Evolutionary conservation across 495 filamentous ascomycete genomes (phyloP).

Genomic region (Cercophora samala): DNA sequence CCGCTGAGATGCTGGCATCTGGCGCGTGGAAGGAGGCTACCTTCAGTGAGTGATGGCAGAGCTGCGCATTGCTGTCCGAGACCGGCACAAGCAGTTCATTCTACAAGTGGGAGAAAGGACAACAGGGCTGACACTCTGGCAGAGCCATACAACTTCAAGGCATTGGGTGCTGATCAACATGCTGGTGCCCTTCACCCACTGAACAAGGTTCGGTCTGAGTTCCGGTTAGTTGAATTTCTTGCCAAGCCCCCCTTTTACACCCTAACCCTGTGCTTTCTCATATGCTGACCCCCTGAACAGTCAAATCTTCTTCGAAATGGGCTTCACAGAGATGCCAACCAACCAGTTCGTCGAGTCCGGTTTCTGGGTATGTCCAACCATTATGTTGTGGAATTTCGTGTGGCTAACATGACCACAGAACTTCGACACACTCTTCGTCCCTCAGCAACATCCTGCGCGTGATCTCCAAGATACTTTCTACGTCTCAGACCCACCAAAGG

Average conservation of each 20-base stretch:
- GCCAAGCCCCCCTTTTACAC: not conserved
- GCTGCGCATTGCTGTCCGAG: not conserved
- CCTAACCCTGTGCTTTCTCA: not conserved
- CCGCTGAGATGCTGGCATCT: conserved; percentile 82
- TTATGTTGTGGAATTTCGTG: conserved; percentile 59
- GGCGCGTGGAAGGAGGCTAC: conserved; percentile 78
- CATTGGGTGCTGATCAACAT: conserved; percentile 72
- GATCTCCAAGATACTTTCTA: conserved; percentile 98
- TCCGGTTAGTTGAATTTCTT: conserved; percentile 40
- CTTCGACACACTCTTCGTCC: conserved; percentile 95
- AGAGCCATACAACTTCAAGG: conserved; percentile 94
- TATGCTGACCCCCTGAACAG: conserved; percentile 35
- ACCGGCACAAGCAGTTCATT: not conserved
- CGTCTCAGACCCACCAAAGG: conserved; percentile 78
- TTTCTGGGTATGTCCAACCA: conserved; percentile 59
- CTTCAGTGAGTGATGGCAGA: conserved; percentile 52
- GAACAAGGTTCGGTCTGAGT: conserved; percentile 90
- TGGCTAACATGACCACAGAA: conserved; percentile 47
- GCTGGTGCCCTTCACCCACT: conserved; percentile 90
- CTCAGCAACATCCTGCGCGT: conserved; percentile 94
- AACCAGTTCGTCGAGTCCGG: conserved; percentile 84
- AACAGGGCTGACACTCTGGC: conserved; percentile 2
- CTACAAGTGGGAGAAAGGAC: not conserved
- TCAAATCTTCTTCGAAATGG: conserved; percentile 95
- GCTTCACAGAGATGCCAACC: conserved; percentile 82